Conservation (phyloP, 2,329 filamentous ascomycete species). For the Sordariomycetes sp. region DNA sequence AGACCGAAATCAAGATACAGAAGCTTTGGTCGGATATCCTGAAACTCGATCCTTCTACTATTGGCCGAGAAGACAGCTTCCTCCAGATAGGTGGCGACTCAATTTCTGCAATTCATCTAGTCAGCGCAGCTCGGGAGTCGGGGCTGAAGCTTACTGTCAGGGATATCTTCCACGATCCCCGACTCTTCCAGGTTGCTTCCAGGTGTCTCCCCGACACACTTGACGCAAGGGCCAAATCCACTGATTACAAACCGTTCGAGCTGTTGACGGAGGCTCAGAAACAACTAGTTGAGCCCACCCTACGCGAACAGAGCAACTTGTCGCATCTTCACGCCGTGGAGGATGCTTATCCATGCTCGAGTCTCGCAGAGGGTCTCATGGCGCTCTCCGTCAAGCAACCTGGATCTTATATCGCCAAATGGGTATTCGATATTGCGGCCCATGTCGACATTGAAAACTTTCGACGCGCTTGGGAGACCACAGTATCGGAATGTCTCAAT, state of each 20-base stretch:
- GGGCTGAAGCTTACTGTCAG: background rate
- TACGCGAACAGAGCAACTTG: background rate
- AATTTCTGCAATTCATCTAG: slow-evolving; percentile 6
- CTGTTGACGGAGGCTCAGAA: background rate
- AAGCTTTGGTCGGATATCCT: slow-evolving; percentile 1
- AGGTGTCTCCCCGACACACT: too few species aligned
- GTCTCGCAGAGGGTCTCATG: slow-evolving; percentile 37
- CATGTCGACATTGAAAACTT: slow-evolving; percentile 8
- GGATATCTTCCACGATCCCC: slow-evolving; percentile 1
- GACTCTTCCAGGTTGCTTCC: background rate
- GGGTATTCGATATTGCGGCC: slow-evolving; percentile 8
- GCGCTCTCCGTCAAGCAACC: slow-evolving; percentile 29
- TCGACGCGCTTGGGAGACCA: slow-evolving; percentile 5
- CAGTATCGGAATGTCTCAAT: slow-evolving; percentile 1
- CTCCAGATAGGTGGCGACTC: slow-evolving; percentile 24
- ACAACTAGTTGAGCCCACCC: background rate
- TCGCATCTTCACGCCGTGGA: slow-evolving; percentile 5
- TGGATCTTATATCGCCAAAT: slow-evolving; percentile 21
- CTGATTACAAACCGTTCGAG: background rate
- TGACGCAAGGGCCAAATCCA: background rate
- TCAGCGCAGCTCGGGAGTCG: background rate
- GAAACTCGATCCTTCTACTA: background rate
- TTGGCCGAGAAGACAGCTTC: slow-evolving; percentile 2
- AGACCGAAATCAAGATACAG: background rate
- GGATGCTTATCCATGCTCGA: slow-evolving; percentile 25